Base-by-base conservation (phyloP, 2,329 filamentous ascomycete species). In the Gremmenia infestans region DNA sequence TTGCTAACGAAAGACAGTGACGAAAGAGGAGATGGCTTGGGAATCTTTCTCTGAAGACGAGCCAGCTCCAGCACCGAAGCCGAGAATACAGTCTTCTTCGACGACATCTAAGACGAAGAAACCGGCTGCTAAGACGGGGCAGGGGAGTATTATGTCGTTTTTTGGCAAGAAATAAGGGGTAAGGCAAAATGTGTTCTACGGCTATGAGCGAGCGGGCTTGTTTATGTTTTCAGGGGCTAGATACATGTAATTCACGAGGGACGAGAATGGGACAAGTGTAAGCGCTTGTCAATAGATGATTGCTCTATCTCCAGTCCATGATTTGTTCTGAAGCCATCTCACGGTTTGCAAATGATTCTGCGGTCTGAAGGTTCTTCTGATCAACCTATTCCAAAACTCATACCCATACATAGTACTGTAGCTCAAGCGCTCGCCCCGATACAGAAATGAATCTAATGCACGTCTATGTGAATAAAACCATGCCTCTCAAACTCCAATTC, bases 41-140 rank as follows among this genome's bases (percentile, higher is more conserved):
- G 92, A 97, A 71, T 93, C 88, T 0, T 96, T 95, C 74, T 96
- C 91, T 0, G 92, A 97, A 70, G 91, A 96, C 61, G 91, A 96
- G 62, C 81, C 85, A 22, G 72, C 74, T 8, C 77, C 81, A 68
- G 84, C 82, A 65, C 68, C 76, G 11, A 86, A 82, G 67, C 67
- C 76, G 6, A 86, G 83, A 58, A 61, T 72, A 51, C 63, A 47
- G 66, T 63, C 50, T 55, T 66, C 47, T 57, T 63, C 70, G 52
- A 75, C 74, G 1, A 72, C 76, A 6, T 70, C 74, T 22, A 75
- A 79, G 56, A 74, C 75, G 22, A 85, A 81, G 65, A 87, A 86
- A 68, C 66, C 74, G 19, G 73, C 73, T 1, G 74, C 76, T 1
- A 89, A 90, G 68, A 72, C 73, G 7, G 70, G 81, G 2, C 87